phyloP scores from a whole-genome alignment of 2,329 filamentous ascomycete genomes.

The Akanthomyces lecanii region DNA sequence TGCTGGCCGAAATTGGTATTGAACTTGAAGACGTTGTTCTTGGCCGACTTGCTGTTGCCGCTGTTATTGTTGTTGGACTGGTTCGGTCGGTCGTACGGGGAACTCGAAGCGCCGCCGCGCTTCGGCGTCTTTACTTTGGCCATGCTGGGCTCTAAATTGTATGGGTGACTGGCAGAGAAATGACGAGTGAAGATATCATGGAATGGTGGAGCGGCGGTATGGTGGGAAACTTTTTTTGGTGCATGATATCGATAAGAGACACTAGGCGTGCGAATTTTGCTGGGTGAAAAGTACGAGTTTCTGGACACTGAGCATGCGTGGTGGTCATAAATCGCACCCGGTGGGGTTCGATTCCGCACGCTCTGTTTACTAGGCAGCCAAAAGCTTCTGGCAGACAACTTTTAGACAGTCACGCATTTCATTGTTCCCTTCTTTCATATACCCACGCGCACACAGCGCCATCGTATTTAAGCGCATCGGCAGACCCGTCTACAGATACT shows the following conservation, averaged over 20 bases:
- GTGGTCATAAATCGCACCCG: neutral
- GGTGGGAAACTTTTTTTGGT: conserved; percentile 25
- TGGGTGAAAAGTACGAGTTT: neutral
- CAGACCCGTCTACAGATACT: neutral
- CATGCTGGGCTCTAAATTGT: conserved; percentile 34
- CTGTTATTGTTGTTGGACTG: conserved; percentile 21
- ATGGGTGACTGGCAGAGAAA: neutral
- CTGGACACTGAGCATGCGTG: too few species aligned
- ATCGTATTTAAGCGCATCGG: conserved; percentile 3
- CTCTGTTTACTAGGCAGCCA: neutral
- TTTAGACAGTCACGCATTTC: neutral
- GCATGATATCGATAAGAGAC: conserved; percentile 25
- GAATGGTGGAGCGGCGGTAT: conserved; percentile 19
- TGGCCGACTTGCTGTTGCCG: conserved; percentile 27
- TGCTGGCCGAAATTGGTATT: conserved; percentile 85
- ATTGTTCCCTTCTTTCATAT: neutral
- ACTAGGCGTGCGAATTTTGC: neutral
- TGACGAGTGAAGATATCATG: conserved; percentile 11
- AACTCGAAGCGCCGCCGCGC: conserved; percentile 44
- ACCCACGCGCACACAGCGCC: neutral
- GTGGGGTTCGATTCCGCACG: conserved; percentile 2
- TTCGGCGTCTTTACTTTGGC: conserved; percentile 50
- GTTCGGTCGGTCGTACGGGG: conserved; percentile 39
- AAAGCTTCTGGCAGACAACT: conserved; percentile 1
- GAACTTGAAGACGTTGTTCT: conserved; percentile 94